phyloP scores from a whole-genome alignment of 176 grass and related monocot genomes.

The Raddia distichophylla region DNA sequence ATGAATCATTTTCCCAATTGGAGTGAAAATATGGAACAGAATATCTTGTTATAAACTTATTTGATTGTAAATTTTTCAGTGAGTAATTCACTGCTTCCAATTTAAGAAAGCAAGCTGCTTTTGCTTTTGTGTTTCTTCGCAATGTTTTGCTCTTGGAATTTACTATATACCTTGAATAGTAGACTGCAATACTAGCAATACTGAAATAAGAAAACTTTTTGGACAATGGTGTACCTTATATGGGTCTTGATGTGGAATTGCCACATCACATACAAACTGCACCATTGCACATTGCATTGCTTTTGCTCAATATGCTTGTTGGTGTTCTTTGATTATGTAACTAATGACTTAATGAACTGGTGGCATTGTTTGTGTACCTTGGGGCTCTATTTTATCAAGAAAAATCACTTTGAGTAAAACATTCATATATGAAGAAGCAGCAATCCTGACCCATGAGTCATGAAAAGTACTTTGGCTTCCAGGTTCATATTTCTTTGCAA shows the following conservation, averaged over 20 bases:
- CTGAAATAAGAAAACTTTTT: neutral
- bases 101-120: conserved; percentile 8
- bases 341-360: neutral
- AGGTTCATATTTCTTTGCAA: neutral
- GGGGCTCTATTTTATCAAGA: neutral
- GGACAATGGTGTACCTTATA: neutral
- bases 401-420: neutral
- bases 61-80: neutral
- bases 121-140: conserved; percentile 1
- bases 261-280: neutral
- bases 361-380: neutral
- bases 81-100: neutral
- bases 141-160: neutral
- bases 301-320: neutral
- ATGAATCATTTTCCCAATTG: conserved; percentile 40
- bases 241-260: neutral
- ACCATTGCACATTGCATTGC: neutral
- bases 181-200: neutral
- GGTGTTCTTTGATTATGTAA: neutral
- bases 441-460: neutral
- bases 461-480: neutral
- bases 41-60: neutral
- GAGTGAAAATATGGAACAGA: conserved; percentile 1
- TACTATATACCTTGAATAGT: neutral
- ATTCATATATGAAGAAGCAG: neutral